phyloP scores from a whole-genome alignment of 129 eudicot species.

The Dittrichia graveolens region DNA sequence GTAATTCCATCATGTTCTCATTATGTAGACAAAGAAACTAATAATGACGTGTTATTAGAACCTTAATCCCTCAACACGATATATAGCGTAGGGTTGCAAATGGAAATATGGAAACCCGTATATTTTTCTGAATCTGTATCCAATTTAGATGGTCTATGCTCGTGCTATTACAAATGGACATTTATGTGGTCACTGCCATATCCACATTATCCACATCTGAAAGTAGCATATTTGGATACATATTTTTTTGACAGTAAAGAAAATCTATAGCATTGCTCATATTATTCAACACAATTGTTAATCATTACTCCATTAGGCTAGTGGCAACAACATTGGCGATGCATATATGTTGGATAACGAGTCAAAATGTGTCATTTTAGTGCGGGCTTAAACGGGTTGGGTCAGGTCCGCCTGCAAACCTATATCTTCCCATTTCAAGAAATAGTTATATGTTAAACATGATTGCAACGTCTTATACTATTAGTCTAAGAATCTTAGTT shows the following conservation, averaged over 20 bases:
- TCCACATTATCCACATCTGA: background rate
- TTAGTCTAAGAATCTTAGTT: too few relatives aligned
- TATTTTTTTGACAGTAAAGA: background rate
- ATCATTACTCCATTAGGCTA: background rate
- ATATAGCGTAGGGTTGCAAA: slow-evolving; percentile 6
- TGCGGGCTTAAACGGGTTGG: too few relatives aligned
- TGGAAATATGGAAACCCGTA: background rate
- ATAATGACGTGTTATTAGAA: background rate
- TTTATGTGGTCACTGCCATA: background rate
- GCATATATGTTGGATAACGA: too few relatives aligned
- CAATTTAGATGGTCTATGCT: too few relatives aligned
- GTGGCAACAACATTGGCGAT: too few relatives aligned
- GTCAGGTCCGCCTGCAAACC: too few relatives aligned
- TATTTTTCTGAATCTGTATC: background rate
- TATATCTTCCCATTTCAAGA: too few relatives aligned
- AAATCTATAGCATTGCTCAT: slow-evolving; percentile 9
- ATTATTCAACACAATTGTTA: background rate
- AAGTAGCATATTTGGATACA: background rate
- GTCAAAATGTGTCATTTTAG: too few relatives aligned
- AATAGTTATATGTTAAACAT: too few relatives aligned
- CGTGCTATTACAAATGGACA: background rate
- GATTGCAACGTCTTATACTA: too few relatives aligned
- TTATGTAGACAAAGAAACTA: background rate
- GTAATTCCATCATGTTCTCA: background rate
- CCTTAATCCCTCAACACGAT: background rate